These are phyloP conservation scores for Beauveria bassiana DNA, from an alignment of 2,329 filamentous ascomycete genomes.

Conservation along the genomic window DNA sequence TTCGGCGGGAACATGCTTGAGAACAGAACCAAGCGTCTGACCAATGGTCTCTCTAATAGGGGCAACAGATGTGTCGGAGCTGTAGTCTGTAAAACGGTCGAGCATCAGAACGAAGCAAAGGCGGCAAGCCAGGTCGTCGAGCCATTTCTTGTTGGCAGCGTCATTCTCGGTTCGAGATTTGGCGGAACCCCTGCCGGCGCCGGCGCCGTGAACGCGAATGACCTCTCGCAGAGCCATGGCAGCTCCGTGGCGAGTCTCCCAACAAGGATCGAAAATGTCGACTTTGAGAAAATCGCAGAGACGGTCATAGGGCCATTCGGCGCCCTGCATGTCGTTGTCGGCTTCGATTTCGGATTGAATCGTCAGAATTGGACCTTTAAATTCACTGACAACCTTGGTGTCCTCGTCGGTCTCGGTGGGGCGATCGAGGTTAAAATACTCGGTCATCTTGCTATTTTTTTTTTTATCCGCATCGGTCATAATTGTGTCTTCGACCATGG, in stretches of 20 bases:
- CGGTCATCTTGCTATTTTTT: constrained; percentile 58
- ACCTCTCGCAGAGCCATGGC: constrained; percentile 92
- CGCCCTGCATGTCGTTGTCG: constrained; percentile 67
- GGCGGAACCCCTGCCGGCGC: constrained; percentile 69
- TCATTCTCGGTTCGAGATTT: constrained; percentile 71
- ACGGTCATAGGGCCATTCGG: constrained; percentile 89
- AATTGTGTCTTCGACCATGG: constrained; percentile 52
- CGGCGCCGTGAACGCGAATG: constrained; percentile 80
- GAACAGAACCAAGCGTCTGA: constrained; percentile 81
- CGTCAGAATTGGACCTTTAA: constrained; percentile 73
- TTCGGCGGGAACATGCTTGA: constrained; percentile 71
- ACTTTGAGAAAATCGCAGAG: constrained; percentile 90
- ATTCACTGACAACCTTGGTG: constrained; percentile 86
- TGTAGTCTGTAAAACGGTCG: constrained; percentile 95
- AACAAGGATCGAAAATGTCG: constrained; percentile 85
- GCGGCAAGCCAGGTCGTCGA: constrained; percentile 91
- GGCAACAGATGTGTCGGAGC: constrained; percentile 92
- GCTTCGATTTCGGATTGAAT: constrained; percentile 82
- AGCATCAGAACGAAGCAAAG: constrained; percentile 95
- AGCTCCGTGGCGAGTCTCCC: constrained; percentile 94
- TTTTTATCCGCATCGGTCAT: constrained; percentile 43
- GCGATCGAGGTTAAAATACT: constrained; percentile 88
- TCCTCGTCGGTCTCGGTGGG: constrained; percentile 76
- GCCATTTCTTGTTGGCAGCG: constrained; percentile 70
- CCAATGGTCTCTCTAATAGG: constrained; percentile 94